Evolutionary conservation across 306 rosid species (phyloP).

Genomic region (Canavalia gladiata): DNA sequence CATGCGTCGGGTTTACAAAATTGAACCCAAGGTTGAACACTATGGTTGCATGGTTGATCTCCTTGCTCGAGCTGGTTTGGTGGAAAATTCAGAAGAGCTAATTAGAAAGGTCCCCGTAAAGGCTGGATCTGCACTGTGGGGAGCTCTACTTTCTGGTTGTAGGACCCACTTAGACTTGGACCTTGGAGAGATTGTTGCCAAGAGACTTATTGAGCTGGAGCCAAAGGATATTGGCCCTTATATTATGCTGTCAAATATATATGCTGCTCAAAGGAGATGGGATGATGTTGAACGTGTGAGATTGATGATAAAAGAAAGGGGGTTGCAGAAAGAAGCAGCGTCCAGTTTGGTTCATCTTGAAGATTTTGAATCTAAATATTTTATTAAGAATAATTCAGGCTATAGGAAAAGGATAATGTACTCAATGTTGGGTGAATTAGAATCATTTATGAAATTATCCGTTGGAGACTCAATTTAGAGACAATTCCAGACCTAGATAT

Average conservation of each 20-base stretch:
- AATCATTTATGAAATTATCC: constrained; percentile 56
- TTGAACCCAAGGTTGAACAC: constrained; percentile 77
- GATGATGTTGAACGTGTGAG: constrained; percentile 72
- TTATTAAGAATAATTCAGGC: constrained; percentile 43
- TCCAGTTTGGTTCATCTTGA: constrained; percentile 60
- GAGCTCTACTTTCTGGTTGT: constrained; percentile 79
- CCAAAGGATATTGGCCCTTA: constrained; percentile 72
- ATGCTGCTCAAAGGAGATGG: constrained; percentile 75
- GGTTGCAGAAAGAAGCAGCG: constrained; percentile 62
- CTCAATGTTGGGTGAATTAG: constrained; percentile 69
- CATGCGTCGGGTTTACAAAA: constrained; percentile 67
- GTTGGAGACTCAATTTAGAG: constrained; percentile 35
- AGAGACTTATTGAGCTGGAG: constrained; percentile 68
- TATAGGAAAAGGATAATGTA: constrained; percentile 59
- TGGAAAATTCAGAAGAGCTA: constrained; percentile 63
- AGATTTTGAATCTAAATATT: constrained; percentile 53
- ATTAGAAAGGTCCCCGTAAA: constrained; percentile 57
- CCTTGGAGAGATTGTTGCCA: constrained; percentile 69
- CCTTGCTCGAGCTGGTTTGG: constrained; percentile 73
- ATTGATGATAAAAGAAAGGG: constrained; percentile 60
- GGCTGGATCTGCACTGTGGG: constrained; percentile 72
- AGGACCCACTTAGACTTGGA: constrained; percentile 60
- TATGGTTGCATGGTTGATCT: constrained; percentile 82
- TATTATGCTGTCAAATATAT: constrained; percentile 66
- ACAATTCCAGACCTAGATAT: constrained; percentile 13